Percentiles rank a stretch among this genome's conserved stretches.
Evolutionary conservation across 2,329 filamentous ascomycete genomes (phyloP).

Genomic region (Fusarium armeniacum): DNA sequence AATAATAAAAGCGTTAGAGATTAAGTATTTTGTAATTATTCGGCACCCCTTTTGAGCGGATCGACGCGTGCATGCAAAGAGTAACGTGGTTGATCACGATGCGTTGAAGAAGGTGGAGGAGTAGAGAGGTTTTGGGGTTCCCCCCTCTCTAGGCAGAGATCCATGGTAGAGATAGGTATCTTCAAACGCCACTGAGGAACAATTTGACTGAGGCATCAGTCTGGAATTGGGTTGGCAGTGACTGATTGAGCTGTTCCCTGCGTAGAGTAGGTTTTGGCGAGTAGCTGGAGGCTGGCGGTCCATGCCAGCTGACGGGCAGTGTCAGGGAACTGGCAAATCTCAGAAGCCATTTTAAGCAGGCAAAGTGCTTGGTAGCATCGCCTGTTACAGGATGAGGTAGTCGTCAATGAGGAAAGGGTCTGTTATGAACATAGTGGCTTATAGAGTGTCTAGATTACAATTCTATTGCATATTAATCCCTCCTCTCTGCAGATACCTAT

Average conservation of each 20-base stretch:
- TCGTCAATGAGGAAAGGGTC: background rate
- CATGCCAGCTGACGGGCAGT: slow-evolving; percentile 25
- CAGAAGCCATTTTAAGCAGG: background rate
- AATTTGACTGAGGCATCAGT: slow-evolving; percentile 22
- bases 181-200: background rate
- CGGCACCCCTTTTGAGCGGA: slow-evolving; percentile 2
- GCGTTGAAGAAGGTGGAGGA: slow-evolving; percentile 4
- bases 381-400: background rate
- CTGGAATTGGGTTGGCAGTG: background rate
- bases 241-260: background rate
- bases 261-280: background rate
- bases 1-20: background rate
- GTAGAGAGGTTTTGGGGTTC: background rate
- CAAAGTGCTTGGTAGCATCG: background rate
- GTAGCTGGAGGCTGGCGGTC: slow-evolving; percentile 13
- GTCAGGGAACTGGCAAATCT: slow-evolving; percentile 14
- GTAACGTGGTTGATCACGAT: slow-evolving; percentile 18
- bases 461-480: background rate
- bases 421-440: background rate
- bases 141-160: background rate
- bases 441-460: background rate
- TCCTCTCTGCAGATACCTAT: too few species aligned
- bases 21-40: background rate
- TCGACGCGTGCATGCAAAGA: slow-evolving; percentile 15
- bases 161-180: background rate